phyloP scores from a whole-genome alignment of 805 yeast genomes.

The Metschnikowia lochheadii region DNA sequence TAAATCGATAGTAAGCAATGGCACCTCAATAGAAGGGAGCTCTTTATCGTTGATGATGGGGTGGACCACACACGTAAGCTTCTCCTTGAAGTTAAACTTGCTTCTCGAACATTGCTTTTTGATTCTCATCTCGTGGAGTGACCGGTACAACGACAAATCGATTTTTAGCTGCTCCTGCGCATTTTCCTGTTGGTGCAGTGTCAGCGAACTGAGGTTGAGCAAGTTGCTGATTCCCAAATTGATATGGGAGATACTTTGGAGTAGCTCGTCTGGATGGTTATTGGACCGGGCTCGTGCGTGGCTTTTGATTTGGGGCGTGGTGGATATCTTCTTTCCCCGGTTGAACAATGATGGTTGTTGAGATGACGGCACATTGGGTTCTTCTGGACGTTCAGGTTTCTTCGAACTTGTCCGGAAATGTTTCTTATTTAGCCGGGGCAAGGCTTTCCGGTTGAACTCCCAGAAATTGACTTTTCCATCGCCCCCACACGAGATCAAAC shows the following conservation, averaged over 20 bases:
- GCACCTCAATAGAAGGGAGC: conserved; percentile 38
- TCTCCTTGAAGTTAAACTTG: conserved; percentile 11
- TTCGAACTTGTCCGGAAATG: conserved; percentile 10
- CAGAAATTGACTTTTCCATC: conserved; percentile 40
- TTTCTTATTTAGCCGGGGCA: conserved; percentile 31
- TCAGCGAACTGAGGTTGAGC: conserved; percentile 10
- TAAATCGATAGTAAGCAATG: conserved; percentile 31
- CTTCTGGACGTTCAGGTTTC: background rate
- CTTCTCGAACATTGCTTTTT: conserved; percentile 28
- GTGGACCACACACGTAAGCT: conserved; percentile 27
- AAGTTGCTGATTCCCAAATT: conserved; percentile 16
- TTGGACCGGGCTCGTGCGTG: conserved; percentile 10
- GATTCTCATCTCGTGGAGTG: conserved; percentile 33
- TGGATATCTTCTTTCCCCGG: background rate
- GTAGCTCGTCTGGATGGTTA: conserved; percentile 11
- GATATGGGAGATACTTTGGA: conserved; percentile 11
- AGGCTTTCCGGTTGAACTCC: conserved; percentile 43
- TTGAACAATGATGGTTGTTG: background rate
- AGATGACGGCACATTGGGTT: background rate
- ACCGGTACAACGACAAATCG: conserved; percentile 29
- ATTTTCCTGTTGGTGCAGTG: conserved; percentile 7
- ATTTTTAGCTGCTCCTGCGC: conserved; percentile 24
- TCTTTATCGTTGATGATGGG: conserved; percentile 35
- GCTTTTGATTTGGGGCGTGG: background rate
- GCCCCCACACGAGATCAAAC: conserved; percentile 34